A percentile compares a stretch with the other conserved stretches of the same genome.
Conservation (phyloP, 2,329 filamentous ascomycete genomes). For the Geoglossum cookeanum region DNA sequence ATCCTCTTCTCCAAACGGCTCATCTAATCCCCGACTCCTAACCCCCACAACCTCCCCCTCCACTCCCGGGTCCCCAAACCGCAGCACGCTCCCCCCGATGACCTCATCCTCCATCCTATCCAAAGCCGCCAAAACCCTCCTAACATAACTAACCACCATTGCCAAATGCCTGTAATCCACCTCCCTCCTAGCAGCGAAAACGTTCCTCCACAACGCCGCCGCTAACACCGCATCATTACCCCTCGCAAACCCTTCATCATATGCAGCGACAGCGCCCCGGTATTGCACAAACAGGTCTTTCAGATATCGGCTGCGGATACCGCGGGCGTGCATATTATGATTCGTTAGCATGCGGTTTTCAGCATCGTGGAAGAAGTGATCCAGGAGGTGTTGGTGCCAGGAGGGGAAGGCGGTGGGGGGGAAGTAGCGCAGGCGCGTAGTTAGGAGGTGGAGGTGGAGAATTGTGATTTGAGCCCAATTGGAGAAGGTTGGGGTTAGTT, state of each 20-base stretch:
- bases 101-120: constrained; percentile 33
- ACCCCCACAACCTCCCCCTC: constrained; percentile 20
- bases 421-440: constrained; percentile 64
- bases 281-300: constrained; percentile 91
- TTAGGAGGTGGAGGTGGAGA: constrained; percentile 85
- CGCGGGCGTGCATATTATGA: constrained; percentile 43
- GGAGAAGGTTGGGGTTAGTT: constrained; percentile 70
- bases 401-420: constrained; percentile 46
- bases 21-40: constrained; percentile 22
- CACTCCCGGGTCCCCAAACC: constrained; percentile 28
- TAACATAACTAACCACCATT: constrained; percentile 42
- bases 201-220: constrained; percentile 77
- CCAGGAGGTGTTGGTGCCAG: constrained; percentile 79
- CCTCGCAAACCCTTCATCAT: constrained; percentile 62
- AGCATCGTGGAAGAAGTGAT: constrained; percentile 86
- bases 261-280: constrained; percentile 68
- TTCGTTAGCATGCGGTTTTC: constrained; percentile 67
- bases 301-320: constrained; percentile 39
- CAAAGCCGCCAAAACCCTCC: constrained; percentile 34
- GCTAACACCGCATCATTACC: constrained; percentile 55
- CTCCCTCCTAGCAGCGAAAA: constrained; percentile 57
- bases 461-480: constrained; percentile 94
- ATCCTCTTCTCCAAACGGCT: constrained; percentile 14
- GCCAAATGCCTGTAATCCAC: constrained; percentile 42
- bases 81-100: constrained; percentile 27